Evolutionary conservation across 306 rosid species (phyloP), one percentile per base, ranked within the genome.

Genomic region (Alnus rubra): DNA sequence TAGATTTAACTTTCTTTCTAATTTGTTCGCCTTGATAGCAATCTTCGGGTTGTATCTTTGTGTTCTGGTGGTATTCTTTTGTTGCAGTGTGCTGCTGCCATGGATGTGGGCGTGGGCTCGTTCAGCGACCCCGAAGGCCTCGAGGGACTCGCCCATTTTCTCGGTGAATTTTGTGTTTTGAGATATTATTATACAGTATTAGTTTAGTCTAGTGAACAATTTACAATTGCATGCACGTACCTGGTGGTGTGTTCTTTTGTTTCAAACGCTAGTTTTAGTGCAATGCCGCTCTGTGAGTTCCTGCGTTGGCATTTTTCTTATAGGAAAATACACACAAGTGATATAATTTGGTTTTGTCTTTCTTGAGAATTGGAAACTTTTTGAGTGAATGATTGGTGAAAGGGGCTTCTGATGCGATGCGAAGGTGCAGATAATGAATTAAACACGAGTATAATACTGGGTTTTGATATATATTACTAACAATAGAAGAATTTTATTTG

Each of bases 41-140:
- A 13, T 81, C 75, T 18, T 49, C 0, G 45, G 30, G 9, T 35
- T 54, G 28, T 18, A 19, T 68, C 33, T 68, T 50, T 45, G 33
- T 59, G 69, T 10, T n/a, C n/a, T n/a, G n/a, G n/a, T n/a, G n/a
- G n/a, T n/a, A n/a, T n/a, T 69, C 71, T 50, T 62, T 33, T 72
- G 13, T 77, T 69, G 33, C 82, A 92, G 99, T 90, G 98, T 87
- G 92, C 99, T 88, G 99, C 98, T 86, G 91, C 97, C 76, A 95
- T 95, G 99, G 83, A 83, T 70, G 99, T 95, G 76, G 80, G 91
- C 4, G 97, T 95, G 2, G 99, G 99, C 64, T 85, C 89, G 69
- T 95, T 91, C 88, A 82, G 89, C 78, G 97, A 95, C 76, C 99
- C 99, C 63, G 82, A 81, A n/a, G n/a, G n/a, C n/a, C n/a, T n/a